phyloP scores from a whole-genome alignment of 768 basidiomycete species.

The Tulasnella sp. region DNA sequence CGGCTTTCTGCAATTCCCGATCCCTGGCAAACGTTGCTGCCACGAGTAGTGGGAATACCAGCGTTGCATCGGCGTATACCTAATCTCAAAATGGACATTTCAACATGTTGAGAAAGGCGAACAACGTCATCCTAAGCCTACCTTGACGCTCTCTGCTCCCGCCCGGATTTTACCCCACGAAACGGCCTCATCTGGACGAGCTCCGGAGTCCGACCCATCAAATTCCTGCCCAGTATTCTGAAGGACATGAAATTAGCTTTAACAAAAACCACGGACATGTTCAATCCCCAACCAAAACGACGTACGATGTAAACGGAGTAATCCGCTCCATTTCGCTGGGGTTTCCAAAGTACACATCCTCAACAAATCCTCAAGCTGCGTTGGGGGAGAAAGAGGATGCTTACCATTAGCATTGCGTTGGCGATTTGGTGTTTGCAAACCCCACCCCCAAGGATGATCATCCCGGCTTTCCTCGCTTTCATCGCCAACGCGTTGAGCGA shows the following conservation, averaged over 20 bases:
- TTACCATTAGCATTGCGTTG: slow-evolving; percentile 98
- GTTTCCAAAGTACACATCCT: background rate
- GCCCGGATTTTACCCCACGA: slow-evolving; percentile 98
- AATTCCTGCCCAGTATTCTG: slow-evolving; percentile 99
- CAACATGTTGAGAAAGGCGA: background rate
- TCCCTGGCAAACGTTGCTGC: slow-evolving; percentile 75
- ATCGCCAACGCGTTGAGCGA: slow-evolving; percentile 81
- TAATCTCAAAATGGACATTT: slow-evolving; percentile 16
- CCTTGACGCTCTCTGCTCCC: slow-evolving; percentile 74
- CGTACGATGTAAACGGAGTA: slow-evolving; percentile 89
- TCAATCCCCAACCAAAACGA: slow-evolving; percentile 1
- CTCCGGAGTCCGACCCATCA: slow-evolving; percentile 95
- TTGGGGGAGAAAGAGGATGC: slow-evolving; percentile 17
- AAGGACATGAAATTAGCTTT: slow-evolving; percentile 26
- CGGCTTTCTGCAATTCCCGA: slow-evolving; percentile 29
- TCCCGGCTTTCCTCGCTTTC: slow-evolving; percentile 84
- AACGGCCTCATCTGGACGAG: slow-evolving; percentile 93
- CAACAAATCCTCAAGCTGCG: background rate
- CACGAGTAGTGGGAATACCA: slow-evolving; percentile 91
- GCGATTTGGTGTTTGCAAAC: slow-evolving; percentile 99
- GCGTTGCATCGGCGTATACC: slow-evolving; percentile 92
- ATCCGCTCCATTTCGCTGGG: slow-evolving; percentile 92
- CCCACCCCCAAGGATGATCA: slow-evolving; percentile 96
- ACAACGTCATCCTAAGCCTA: slow-evolving; percentile 21
- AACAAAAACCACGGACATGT: background rate